Conservation (phyloP, 768 basidiomycete species). For the Suillus spraguei region DNA sequence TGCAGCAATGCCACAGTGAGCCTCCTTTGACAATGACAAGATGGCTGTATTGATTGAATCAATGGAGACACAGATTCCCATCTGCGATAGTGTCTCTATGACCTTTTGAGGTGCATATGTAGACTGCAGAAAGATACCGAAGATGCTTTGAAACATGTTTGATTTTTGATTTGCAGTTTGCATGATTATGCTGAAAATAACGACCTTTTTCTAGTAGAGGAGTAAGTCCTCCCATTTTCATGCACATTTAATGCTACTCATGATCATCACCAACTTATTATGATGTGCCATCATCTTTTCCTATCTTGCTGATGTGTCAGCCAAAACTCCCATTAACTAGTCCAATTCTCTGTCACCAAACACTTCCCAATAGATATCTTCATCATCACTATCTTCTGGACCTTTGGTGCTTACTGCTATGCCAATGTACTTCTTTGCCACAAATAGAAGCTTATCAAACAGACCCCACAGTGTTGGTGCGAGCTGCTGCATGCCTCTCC, state of each 20-base stretch:
- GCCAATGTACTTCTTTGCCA: neutral
- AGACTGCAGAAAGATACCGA: conserved; percentile 26
- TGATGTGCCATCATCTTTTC: neutral
- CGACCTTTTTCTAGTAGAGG: conserved; percentile 14
- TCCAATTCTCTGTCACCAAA: conserved; percentile 12
- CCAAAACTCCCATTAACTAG: conserved; percentile 2
- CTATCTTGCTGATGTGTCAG: neutral
- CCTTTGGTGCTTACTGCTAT: neutral
- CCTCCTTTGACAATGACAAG: conserved; percentile 29
- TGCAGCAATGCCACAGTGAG: conserved; percentile 16
- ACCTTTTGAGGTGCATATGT: conserved; percentile 31
- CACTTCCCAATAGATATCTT: conserved; percentile 9
- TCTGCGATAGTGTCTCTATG: conserved; percentile 30
- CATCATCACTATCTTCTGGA: neutral
- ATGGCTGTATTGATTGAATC: conserved; percentile 28
- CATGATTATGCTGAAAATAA: conserved; percentile 23
- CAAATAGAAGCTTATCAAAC: conserved; percentile 10
- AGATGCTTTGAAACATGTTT: conserved; percentile 14
- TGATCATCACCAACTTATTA: neutral
- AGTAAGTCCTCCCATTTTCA: neutral
- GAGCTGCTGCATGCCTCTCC: neutral
- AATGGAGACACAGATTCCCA: conserved; percentile 34
- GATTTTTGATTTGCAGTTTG: conserved; percentile 34
- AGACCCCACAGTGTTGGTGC: conserved; percentile 19
- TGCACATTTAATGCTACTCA: neutral